These are phyloP conservation scores for Aurantiochytrium sp. DNA, from an alignment of 108 stramenopile genomes.

Conservation along the genomic window DNA sequence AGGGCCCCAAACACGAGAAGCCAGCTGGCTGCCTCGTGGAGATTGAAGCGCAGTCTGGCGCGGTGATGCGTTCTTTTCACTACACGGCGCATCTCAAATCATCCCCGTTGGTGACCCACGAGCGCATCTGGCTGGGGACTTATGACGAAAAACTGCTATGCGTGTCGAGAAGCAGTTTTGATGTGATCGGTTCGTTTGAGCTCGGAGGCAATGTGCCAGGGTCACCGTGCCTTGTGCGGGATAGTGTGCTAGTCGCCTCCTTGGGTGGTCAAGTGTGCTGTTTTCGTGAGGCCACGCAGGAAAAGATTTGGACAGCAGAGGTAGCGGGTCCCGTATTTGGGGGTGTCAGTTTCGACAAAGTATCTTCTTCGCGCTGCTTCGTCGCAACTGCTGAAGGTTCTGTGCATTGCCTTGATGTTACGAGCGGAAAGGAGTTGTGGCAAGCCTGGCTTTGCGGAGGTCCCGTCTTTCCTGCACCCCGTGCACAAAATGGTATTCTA, in stretches of 20 bases:
- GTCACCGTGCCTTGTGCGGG: neutral
- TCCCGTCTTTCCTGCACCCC: neutral
- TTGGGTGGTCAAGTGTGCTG: neutral
- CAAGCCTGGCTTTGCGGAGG: neutral
- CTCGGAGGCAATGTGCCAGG: neutral
- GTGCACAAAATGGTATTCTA: neutral
- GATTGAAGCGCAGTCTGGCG: neutral
- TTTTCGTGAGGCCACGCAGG: neutral
- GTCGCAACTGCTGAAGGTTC: neutral
- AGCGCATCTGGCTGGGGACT: neutral
- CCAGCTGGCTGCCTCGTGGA: neutral
- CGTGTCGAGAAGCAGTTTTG: neutral
- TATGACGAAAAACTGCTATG: neutral
- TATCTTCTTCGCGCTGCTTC: neutral
- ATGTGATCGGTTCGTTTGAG: neutral
- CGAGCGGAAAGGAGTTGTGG: neutral
- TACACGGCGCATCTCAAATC: neutral
- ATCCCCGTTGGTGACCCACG: neutral
- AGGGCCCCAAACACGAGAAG: neutral
- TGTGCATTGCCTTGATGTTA: neutral
- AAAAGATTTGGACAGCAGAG: neutral
- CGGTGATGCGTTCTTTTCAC: neutral
- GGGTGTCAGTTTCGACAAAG: neutral
- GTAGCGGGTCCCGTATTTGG: neutral
- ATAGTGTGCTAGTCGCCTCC: neutral